phyloP scores from a whole-genome alignment of 768 basidiomycete species.

The Lactifluus echinatus region DNA sequence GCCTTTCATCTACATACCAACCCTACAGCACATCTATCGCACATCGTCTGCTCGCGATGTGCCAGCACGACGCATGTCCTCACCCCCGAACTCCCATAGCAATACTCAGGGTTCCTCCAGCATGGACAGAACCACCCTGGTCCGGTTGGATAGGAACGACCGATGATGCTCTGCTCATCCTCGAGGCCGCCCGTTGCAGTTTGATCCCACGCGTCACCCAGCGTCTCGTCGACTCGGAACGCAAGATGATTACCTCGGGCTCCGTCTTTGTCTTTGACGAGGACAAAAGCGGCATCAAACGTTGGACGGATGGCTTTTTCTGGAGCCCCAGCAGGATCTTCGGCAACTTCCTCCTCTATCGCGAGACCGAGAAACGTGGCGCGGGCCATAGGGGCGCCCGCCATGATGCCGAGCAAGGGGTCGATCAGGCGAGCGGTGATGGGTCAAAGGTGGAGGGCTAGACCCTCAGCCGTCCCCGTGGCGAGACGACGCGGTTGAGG shows the following conservation, averaged over 20 bases:
- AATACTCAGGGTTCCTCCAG: constrained; percentile 25
- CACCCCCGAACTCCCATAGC: constrained; percentile 18
- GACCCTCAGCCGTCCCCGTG: constrained; percentile 58
- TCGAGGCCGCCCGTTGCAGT: constrained; percentile 86
- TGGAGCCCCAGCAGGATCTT: constrained; percentile 92
- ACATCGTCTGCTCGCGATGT: constrained; percentile 6
- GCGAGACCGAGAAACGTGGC: constrained; percentile 83
- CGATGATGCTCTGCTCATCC: constrained; percentile 90
- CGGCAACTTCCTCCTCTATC: constrained; percentile 92
- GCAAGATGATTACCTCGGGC: constrained; percentile 87
- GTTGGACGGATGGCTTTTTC: constrained; percentile 98
- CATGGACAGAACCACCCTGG: constrained; percentile 88
- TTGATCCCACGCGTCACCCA: constrained; percentile 89
- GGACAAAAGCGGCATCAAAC: constrained; percentile 93
- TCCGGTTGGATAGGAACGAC: constrained; percentile 94
- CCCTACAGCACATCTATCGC: neutral
- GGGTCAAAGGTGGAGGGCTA: constrained; percentile 25
- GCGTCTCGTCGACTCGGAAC: constrained; percentile 84
- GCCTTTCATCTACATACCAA: constrained; percentile 1
- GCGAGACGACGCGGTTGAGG: constrained; percentile 36
- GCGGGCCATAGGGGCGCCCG: constrained; percentile 51
- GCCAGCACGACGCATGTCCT: constrained; percentile 13
- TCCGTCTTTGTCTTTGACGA: constrained; percentile 97
- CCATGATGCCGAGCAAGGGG: constrained; percentile 30
- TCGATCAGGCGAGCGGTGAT: constrained; percentile 15